phyloP scores from a whole-genome alignment of 1,139 yeast species.

The Blastobotrys capitulatus region DNA sequence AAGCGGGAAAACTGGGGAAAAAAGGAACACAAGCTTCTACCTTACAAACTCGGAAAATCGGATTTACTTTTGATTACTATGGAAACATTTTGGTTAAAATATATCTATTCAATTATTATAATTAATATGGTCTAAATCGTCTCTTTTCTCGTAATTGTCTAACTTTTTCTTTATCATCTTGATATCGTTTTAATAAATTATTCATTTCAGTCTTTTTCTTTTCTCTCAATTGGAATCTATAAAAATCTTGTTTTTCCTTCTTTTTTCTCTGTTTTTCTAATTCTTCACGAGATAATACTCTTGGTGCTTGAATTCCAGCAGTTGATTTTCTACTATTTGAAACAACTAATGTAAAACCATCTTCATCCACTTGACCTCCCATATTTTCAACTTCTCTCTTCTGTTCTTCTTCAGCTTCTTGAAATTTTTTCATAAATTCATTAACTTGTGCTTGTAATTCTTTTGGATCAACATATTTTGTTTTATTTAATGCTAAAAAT shows the following conservation, averaged over 20 bases:
- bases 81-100: too few relatives aligned
- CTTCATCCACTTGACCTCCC: conserved; percentile 62
- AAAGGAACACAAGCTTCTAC: not conserved
- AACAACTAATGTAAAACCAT: conserved; percentile 88
- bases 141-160: conserved; percentile 71
- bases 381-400: conserved; percentile 47
- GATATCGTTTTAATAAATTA: conserved; percentile 74
- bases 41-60: not conserved
- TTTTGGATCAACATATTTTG: conserved; percentile 42
- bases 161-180: conserved; percentile 84
- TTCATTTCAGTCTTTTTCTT: conserved; percentile 90
- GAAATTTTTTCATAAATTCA: conserved; percentile 59
- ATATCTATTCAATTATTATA: not conserved
- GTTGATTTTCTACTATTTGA: conserved; percentile 78
- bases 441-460: conserved; percentile 50
- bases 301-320: conserved; percentile 32
- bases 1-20: not conserved
- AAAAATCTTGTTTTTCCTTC: conserved; percentile 87
- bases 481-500: conserved; percentile 27
- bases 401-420: conserved; percentile 62
- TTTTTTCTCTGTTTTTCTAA: conserved; percentile 52
- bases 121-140: conserved; percentile 75
- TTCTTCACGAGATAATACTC: conserved; percentile 36
- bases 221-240: conserved; percentile 93
- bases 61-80: too few relatives aligned